Conservation (phyloP, 352 stramenopile species). For the Phytophthora vignae region DNA sequence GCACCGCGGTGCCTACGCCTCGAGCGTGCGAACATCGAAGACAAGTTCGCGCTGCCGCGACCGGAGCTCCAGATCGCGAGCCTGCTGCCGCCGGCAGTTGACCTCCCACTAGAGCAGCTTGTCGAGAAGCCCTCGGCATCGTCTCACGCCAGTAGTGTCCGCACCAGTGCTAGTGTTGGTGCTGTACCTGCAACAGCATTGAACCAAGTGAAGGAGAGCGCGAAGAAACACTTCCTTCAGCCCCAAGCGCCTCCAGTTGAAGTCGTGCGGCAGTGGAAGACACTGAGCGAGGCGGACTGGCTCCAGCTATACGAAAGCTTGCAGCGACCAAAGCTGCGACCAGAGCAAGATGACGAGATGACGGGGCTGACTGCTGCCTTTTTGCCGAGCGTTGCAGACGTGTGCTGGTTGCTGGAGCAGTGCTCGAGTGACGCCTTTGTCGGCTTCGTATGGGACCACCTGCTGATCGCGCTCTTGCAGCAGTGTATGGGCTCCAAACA, state of each 20-base stretch:
- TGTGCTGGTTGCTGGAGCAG: conserved; percentile 50
- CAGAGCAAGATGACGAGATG: conserved; percentile 12
- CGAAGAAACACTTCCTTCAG: conserved; percentile 32
- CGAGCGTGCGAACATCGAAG: conserved; percentile 36
- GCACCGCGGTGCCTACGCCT: conserved; percentile 29
- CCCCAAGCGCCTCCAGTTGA: conserved; percentile 37
- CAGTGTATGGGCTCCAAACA: conserved; percentile 5
- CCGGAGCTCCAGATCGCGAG: conserved; percentile 47
- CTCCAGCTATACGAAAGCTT: conserved; percentile 33
- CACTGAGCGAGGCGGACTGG: conserved; percentile 58
- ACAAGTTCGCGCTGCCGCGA: conserved; percentile 62
- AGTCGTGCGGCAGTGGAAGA: conserved; percentile 38
- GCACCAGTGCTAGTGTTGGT: neutral
- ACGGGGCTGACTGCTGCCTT: neutral
- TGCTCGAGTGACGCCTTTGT: conserved; percentile 52
- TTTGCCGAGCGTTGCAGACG: conserved; percentile 27
- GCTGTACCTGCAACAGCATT: neutral
- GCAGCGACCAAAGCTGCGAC: conserved; percentile 10
- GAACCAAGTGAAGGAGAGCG: conserved; percentile 26
- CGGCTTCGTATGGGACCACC: conserved; percentile 60
- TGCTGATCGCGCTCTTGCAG: conserved; percentile 51
- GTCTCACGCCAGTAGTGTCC: neutral
- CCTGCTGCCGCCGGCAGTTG: conserved; percentile 40
- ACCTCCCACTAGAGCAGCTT: conserved; percentile 40
- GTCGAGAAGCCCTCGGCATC: neutral